These are phyloP conservation scores for Aspergillus puulaauensis DNA, from an alignment of 2,329 filamentous ascomycete genomes.

Conservation along the genomic window DNA sequence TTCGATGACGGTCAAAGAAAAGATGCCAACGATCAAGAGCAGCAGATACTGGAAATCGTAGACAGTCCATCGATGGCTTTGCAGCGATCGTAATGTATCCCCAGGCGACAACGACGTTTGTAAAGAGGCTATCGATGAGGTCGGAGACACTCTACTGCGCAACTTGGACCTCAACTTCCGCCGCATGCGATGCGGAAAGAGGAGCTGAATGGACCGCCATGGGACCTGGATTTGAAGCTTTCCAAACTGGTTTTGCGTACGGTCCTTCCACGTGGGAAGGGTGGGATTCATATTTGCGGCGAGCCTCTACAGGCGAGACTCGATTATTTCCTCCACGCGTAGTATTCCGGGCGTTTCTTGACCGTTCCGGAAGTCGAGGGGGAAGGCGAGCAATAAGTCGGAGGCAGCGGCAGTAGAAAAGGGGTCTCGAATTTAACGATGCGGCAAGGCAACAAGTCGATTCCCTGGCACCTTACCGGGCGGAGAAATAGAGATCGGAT, in stretches of 20 bases:
- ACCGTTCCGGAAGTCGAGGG: neutral
- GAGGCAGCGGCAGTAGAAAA: slow-evolving; percentile 16
- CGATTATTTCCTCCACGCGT: slow-evolving; percentile 13
- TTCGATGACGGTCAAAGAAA: slow-evolving; percentile 80
- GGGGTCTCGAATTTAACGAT: slow-evolving; percentile 19
- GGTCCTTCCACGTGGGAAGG: slow-evolving; percentile 49
- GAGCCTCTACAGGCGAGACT: slow-evolving; percentile 18
- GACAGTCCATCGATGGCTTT: slow-evolving; percentile 74
- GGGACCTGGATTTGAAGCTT: slow-evolving; percentile 48
- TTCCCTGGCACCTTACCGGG: slow-evolving; percentile 10
- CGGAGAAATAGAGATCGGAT: slow-evolving; percentile 15
- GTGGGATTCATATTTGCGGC: slow-evolving; percentile 34
- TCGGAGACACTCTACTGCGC: slow-evolving; percentile 64
- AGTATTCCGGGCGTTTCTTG: neutral
- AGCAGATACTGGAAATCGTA: slow-evolving; percentile 85
- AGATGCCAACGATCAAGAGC: slow-evolving; percentile 71
- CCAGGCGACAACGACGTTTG: slow-evolving; percentile 79
- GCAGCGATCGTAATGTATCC: slow-evolving; percentile 73
- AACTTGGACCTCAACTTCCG: slow-evolving; percentile 68
- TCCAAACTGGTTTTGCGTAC: slow-evolving; percentile 43
- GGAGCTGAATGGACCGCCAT: slow-evolving; percentile 50
- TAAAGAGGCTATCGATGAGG: slow-evolving; percentile 71
- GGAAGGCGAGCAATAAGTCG: slow-evolving; percentile 3
- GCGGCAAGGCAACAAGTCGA: slow-evolving; percentile 13
- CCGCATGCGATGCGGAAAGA: slow-evolving; percentile 64